These are phyloP conservation scores for Chaetomium globosum DNA, from an alignment of 2,329 filamentous ascomycete species.

Conservation along the genomic window DNA sequence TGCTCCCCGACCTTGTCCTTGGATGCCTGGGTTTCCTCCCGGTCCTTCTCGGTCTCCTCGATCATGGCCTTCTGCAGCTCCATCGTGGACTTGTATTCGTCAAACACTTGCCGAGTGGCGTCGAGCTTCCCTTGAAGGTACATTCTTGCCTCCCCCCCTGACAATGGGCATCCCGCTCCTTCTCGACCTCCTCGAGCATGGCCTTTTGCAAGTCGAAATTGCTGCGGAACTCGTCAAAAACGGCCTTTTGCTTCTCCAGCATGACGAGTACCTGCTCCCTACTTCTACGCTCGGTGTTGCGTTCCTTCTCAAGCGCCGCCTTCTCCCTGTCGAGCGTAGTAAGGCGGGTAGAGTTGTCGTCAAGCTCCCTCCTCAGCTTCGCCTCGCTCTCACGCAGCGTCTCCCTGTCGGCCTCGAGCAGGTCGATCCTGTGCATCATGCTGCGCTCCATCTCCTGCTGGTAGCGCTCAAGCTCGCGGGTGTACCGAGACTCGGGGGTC, in stretches of 20 bases:
- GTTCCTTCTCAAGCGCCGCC: constrained; percentile 39
- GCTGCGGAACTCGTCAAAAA: constrained; percentile 44
- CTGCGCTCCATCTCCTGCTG: constrained; percentile 36
- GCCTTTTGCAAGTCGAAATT: constrained; percentile 44
- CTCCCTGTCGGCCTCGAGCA: constrained; percentile 43
- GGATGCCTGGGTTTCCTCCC: constrained; percentile 40
- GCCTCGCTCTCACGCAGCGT: constrained; percentile 40
- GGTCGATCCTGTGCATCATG: constrained; percentile 43
- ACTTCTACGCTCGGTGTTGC: constrained; percentile 32
- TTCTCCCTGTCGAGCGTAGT: constrained; percentile 39
- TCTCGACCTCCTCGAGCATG: constrained; percentile 43
- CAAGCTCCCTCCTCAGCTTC: constrained; percentile 41
- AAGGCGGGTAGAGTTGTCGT: constrained; percentile 40
- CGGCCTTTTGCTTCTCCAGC: constrained; percentile 43
- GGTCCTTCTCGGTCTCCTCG: constrained; percentile 44
- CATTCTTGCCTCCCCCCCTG: too few species aligned
- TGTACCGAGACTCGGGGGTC: constrained; percentile 28
- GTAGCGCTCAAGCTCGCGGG: constrained; percentile 30
- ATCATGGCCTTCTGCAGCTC: constrained; percentile 44
- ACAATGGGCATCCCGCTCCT: constrained; percentile 35
- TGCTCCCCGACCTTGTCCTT: constrained; percentile 32
- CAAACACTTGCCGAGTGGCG: constrained; percentile 39
- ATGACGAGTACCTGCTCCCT: constrained; percentile 41
- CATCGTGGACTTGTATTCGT: constrained; percentile 44
- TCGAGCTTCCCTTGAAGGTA: constrained; percentile 40